Evolutionary conservation across 176 grass and related monocot genomes (phyloP), one percentile per base, ranked within the genome.

Genomic region (Oryza meyeriana): DNA sequence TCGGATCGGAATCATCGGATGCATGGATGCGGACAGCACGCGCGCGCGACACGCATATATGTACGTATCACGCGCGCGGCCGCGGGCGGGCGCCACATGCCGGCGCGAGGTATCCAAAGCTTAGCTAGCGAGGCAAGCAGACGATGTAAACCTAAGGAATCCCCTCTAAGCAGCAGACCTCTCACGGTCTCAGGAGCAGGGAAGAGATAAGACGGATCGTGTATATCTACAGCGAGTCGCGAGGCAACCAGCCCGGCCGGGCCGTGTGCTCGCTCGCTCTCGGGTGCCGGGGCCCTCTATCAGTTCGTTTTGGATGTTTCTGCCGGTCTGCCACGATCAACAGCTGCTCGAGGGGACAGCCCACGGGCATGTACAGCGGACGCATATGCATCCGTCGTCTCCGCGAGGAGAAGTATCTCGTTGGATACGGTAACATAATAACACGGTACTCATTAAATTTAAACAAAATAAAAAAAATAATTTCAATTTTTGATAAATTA

Each of bases 91-190:
- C 2, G 48, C 69, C 76, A 73, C 76, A 71, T 79, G 84, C 75
- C 16, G 29, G 1, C 27, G 58, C 84, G 48, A 40, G 58, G 84
- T 73, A 79, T 79, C 84, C 82, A 24, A 84, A 41, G 73, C 31
- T 6, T 57, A n/a, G 20, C 52, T 7, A n/a, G 17, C 47, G 47
- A 57, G 47, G 13, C 48, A 20, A 22, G 6, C 50, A 6, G 6
- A 22, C 6, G 20, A 55, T 18, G 50, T 22, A 55, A 55, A 8
- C 17, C 22, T 8, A 10, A 10, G 9, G 55, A 20, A 59, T 25
- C 4, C 55, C 9, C 18, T 8, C 7, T 20, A 52, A n/a, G n/a
- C n/a, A n/a, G n/a, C n/a, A n/a, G 14, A 45, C 42, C 12, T 45
- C 42, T 45, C 42, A 16, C 12, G 13, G 12, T 11, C 41, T 14